These are phyloP conservation scores for Cyclotella atomus DNA, from an alignment of 108 stramenopile species.

Conservation along the genomic window DNA sequence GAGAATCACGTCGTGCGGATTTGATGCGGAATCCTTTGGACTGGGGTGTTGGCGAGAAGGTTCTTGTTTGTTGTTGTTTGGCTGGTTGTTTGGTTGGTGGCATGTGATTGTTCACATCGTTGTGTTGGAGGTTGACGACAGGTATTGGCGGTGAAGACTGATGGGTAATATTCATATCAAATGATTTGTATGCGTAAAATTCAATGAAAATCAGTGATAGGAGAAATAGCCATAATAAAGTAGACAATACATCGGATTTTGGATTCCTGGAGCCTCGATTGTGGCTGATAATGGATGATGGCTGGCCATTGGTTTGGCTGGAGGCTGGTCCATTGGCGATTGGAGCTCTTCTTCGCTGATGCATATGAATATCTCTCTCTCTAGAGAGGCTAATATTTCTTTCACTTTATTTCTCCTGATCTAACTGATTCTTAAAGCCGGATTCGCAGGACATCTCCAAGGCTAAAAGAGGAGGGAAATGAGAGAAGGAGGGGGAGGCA, in stretches of 20 bases:
- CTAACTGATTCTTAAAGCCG: too few species aligned
- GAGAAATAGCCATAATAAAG: background rate
- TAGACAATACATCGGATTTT: background rate
- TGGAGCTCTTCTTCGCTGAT: too few species aligned
- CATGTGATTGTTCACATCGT: background rate
- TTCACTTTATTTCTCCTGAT: too few species aligned
- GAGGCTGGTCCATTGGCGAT: too few species aligned
- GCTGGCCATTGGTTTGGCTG: too few species aligned
- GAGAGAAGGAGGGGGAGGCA: too few species aligned
- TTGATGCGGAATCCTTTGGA: background rate
- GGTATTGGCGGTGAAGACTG: background rate
- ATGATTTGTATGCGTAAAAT: background rate
- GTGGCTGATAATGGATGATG: too few species aligned
- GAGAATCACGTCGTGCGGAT: background rate
- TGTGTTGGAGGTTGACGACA: background rate
- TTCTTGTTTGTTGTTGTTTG: background rate
- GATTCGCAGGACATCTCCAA: too few species aligned
- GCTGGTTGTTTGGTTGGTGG: background rate
- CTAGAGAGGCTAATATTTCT: too few species aligned
- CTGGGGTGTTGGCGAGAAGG: slow-evolving; percentile 15
- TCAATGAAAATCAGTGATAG: background rate
- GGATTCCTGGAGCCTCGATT: too few species aligned
- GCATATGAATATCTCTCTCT: too few species aligned
- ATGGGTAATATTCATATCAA: background rate
- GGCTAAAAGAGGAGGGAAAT: too few species aligned